Conservation (phyloP, 352 stramenopile species). For the Globisporangium mamillatum region DNA sequence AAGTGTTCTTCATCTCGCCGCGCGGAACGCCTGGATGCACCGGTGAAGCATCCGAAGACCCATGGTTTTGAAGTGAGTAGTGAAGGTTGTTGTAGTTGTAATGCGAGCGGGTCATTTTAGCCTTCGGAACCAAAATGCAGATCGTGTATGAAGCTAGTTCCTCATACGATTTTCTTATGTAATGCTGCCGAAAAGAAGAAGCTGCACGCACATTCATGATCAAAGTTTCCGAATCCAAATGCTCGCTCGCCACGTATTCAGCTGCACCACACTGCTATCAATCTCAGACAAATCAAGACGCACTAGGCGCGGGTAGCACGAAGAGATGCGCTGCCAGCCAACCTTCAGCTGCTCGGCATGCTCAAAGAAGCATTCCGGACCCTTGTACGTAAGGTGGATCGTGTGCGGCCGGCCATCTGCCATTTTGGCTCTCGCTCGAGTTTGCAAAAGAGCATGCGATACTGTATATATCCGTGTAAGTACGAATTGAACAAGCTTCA, state of each 20-base stretch:
- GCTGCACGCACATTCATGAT: too few relatives aligned
- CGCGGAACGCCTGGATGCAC: not conserved
- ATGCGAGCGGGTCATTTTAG: too few relatives aligned
- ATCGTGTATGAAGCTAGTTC: too few relatives aligned
- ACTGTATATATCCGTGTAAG: not conserved
- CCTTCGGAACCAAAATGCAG: too few relatives aligned
- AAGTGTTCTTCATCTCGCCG: not conserved
- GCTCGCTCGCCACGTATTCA: too few relatives aligned
- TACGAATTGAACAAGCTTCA: not conserved
- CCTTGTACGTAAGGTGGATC: not conserved
- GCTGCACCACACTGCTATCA: too few relatives aligned
- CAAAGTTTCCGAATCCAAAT: too few relatives aligned
- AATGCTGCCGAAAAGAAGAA: too few relatives aligned
- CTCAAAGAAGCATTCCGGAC: not conserved
- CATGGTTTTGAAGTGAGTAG: too few relatives aligned
- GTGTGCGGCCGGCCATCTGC: not conserved
- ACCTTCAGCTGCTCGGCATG: constrained; percentile 1
- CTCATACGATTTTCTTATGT: too few relatives aligned
- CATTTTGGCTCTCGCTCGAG: not conserved
- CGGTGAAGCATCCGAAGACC: not conserved
- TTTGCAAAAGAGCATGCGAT: not conserved
- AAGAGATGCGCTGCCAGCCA: constrained; percentile 20
- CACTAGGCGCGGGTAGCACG: not conserved
- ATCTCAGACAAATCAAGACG: constrained; percentile 17
- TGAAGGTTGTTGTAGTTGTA: too few relatives aligned